Conservation (phyloP, 352 stramenopile species). For the Thraustochytrium striatum region DNA sequence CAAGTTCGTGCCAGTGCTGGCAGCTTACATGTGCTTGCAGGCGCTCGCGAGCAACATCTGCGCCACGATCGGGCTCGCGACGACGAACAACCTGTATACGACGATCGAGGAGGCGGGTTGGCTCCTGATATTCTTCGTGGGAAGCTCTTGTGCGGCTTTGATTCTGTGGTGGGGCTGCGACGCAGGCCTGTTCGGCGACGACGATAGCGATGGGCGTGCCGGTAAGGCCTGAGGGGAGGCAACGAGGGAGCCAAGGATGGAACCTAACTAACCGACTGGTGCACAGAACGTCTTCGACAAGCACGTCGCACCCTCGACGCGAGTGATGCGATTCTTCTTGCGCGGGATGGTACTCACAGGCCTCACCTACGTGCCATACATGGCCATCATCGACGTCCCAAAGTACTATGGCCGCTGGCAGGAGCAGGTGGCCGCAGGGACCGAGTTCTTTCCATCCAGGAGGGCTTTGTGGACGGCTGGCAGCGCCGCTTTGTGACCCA, state of each 20-base stretch:
- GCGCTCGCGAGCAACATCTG: neutral
- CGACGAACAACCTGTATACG: neutral
- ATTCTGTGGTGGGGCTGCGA: neutral
- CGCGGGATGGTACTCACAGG: neutral
- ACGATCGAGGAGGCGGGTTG: neutral
- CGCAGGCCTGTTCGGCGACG: neutral
- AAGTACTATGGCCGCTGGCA: neutral
- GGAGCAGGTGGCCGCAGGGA: neutral
- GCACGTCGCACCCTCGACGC: neutral
- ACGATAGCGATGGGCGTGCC: neutral
- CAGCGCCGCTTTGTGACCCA: neutral
- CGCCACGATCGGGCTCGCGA: neutral
- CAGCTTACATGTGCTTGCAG: neutral
- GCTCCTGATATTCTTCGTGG: neutral
- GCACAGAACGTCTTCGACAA: neutral
- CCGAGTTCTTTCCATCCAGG: neutral
- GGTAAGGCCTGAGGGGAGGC: no score
- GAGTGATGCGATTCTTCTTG: neutral
- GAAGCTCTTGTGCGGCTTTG: neutral
- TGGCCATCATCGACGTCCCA: neutral
- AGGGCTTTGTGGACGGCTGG: neutral
- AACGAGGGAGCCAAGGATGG: no score
- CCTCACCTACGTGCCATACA: neutral
- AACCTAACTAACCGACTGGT: no score
- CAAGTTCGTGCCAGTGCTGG: neutral